Evolutionary conservation across 192 early-diverging fungal genomes (phyloP), one percentile per base, ranked within the genome.

Genomic region (Entomortierella chlamydospora): DNA sequence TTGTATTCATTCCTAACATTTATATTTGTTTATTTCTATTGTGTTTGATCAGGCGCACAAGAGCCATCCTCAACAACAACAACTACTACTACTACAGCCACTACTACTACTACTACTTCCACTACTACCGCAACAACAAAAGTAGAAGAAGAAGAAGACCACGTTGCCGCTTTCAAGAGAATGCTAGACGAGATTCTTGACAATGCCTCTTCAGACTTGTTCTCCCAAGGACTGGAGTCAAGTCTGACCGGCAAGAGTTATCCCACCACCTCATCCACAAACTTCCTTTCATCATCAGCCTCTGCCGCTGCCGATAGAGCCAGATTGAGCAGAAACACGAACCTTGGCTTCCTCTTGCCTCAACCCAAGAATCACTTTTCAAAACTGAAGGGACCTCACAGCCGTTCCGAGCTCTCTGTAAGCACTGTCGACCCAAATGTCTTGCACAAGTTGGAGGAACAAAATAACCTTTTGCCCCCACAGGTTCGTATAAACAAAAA

Each of bases 391-490:
- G 57, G 43, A 4, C 20, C 31, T 29, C 62, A 64, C 45, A 70
- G 39, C 41, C 60, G 60, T 30, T 37, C 70, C 15, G 47, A 61
- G 3, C 29, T 30, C 33, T 29, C 54, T 2, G 17, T 11, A 23
- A 66, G 56, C 20, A 66, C 62, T 22, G 66, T 81, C 39, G 82
- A 82, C 37, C 33, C 56, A 15, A 73, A 73, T 51, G 56, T 88
- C 43, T 63, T 88, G 47, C 77, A 83, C 61, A 78, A 84, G 45
- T 55, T 89, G 30, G 85, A 89, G 73, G 81, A 89, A 55, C 82
- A 89, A 71, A 89, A 89, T 69, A 85, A 83, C 33, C 61, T 64
- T 54, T 65, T 89, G 29, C 85, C 86, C 29, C 85, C 82, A 42
- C 86, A 89, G 77, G 87, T 89, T 66, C 65, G 43, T 67, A 11